Conservation (phyloP, 768 basidiomycete species). For the Hypholoma sublateritium region DNA sequence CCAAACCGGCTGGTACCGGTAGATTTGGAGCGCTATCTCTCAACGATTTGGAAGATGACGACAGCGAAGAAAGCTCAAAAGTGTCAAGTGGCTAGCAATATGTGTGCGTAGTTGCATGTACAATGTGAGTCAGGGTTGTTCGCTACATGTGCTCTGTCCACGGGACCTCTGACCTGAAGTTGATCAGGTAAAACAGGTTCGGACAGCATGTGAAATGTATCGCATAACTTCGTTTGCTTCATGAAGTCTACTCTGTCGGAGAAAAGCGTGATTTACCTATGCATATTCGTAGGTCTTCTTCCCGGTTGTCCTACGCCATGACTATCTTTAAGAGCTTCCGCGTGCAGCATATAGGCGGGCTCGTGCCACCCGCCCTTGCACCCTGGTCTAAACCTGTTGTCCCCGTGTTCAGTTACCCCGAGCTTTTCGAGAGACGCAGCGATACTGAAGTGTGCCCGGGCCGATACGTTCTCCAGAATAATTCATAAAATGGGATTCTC, state of each 20-base stretch:
- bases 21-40: constrained; percentile 43
- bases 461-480: too few species aligned
- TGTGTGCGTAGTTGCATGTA: neutral
- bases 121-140: neutral
- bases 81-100: constrained; percentile 1
- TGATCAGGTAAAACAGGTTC: too few species aligned
- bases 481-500: too few species aligned
- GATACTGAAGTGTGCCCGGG: too few species aligned
- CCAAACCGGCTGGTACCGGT: constrained; percentile 19
- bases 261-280: neutral
- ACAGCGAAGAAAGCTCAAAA: constrained; percentile 18
- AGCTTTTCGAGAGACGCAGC: neutral
- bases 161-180: neutral
- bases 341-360: neutral
- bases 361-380: neutral
- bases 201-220: too few species aligned
- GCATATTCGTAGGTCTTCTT: neutral
- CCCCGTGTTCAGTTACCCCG: neutral
- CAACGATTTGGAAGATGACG: constrained; percentile 22
- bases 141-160: neutral
- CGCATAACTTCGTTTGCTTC: too few species aligned
- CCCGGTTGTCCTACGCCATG: neutral
- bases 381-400: neutral
- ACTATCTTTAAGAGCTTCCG: neutral
- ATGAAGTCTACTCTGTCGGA: neutral